Evolutionary conservation across 1,139 yeast species (phyloP), one percentile per base, ranked within the genome.

Genomic region (Suhomyces maxii): DNA sequence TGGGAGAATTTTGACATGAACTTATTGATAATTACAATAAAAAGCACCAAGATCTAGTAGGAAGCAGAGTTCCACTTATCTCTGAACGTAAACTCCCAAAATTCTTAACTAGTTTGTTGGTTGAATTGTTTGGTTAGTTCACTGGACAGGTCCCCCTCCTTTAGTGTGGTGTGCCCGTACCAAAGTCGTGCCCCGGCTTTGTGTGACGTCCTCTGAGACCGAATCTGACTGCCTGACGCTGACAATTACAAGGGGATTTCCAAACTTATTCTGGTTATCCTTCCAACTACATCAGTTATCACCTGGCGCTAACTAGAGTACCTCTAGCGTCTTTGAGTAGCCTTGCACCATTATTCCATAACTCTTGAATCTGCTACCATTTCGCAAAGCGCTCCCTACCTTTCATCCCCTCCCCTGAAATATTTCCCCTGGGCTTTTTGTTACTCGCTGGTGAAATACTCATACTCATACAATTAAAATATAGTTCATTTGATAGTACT

Each of bases 181-280:
- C 31, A 11, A 28, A 28, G 42, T 39, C 42, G 42, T 39, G 42
- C 42, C 26, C 37, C 10, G 41, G 37, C 46, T 46, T 46, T 46
- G 48, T 46, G 46, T 34, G 41, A 42, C 41, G 32, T 7, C 23
- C 36, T 28, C 39, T 34, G 34, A n/a, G 40, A 13, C 5, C 14
- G 10, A 9, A 26, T 38, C 37, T 43, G 46, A 32, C 42, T 43
- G 46, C 26, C 42, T 39, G 46, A 31, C 42, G 46, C 46, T 43
- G 46, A 43, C 46, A 43, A 43, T 43, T 43, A 34, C 39, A 39
- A 34, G 46, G 46, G 46, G 46, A 43, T 43, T 43, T 31, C 42
- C 31, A 34, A 36, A 30, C 34, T 36, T 36, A 37, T 37, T 37
- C 28, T 34, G 32, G 28, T 38, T 37, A 25, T 34, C 25, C 42